phyloP scores from a whole-genome alignment of 1,284 basidiomycete genomes.

The Ganoderma boninense region DNA sequence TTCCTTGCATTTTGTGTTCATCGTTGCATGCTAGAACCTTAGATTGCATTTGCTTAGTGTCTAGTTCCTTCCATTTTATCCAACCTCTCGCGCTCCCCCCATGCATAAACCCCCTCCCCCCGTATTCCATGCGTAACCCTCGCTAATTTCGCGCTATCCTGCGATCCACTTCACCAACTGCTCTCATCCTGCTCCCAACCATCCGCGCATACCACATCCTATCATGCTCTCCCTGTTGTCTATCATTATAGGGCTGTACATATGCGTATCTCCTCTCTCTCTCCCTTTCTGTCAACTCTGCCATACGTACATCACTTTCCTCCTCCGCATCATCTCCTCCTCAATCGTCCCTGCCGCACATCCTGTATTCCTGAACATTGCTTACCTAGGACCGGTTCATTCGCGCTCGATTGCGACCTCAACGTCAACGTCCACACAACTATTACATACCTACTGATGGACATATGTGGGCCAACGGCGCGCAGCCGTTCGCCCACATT shows the following conservation, averaged over 20 bases:
- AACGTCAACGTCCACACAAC: not conserved
- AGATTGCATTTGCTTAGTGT: constrained; percentile 24
- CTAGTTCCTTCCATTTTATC: not conserved
- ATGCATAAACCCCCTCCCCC: constrained; percentile 3
- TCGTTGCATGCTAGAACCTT: constrained; percentile 19
- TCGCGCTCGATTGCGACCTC: not conserved
- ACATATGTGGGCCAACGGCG: not conserved
- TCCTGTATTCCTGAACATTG: constrained; percentile 1
- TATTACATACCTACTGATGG: not conserved
- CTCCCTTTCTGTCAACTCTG: not conserved
- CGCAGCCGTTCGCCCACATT: constrained; percentile 15
- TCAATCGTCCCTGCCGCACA: not conserved
- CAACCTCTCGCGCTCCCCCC: not conserved
- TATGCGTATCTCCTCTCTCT: constrained; percentile 9
- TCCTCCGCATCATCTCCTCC: constrained; percentile 7
- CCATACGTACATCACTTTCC: not conserved
- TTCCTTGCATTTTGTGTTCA: not conserved
- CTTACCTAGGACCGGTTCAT: not conserved
- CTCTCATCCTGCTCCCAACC: not conserved
- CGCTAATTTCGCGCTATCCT: constrained; percentile 7
- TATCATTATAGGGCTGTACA: constrained; percentile 25
- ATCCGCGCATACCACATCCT: constrained; percentile 12
- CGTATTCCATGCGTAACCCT: constrained; percentile 11
- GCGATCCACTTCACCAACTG: not conserved
- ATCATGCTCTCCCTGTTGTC: not conserved